Evolutionary conservation across 2,329 filamentous ascomycete species (phyloP).

Genomic region (Colletotrichum sidae): DNA sequence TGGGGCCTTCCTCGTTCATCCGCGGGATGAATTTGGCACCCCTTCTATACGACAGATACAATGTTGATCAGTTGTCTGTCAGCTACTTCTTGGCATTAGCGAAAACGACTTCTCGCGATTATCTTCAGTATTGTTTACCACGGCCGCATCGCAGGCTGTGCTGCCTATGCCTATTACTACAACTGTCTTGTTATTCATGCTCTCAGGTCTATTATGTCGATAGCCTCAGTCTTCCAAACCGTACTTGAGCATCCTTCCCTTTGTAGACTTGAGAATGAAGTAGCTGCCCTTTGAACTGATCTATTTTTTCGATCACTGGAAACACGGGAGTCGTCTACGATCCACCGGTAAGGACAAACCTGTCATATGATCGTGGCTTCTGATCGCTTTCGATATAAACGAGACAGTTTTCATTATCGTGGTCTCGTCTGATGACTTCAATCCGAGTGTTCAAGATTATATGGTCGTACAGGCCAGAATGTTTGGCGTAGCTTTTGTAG

Average conservation of each 20-base stretch:
- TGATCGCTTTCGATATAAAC: constrained; percentile 34
- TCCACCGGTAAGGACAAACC: constrained; percentile 41
- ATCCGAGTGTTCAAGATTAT: constrained; percentile 38
- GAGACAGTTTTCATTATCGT: constrained; percentile 36
- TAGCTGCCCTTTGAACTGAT: constrained; percentile 39
- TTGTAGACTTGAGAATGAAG: constrained; percentile 43
- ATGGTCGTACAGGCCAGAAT: constrained; percentile 37
- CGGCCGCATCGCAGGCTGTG: constrained; percentile 41
- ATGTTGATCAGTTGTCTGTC: constrained; percentile 33
- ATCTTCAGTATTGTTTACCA: constrained; percentile 27
- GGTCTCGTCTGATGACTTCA: constrained; percentile 33
- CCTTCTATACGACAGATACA: constrained; percentile 42
- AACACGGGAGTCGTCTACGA: constrained; percentile 36
- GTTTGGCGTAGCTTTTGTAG: constrained; percentile 40
- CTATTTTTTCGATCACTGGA: constrained; percentile 39
- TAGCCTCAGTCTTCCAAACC: neutral
- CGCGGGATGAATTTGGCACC: constrained; percentile 40
- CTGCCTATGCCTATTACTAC: constrained; percentile 44
- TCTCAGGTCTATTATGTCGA: constrained; percentile 30
- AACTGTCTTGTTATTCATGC: constrained; percentile 40
- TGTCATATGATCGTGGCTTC: constrained; percentile 39
- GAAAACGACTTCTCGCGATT: neutral
- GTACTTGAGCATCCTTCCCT: constrained; percentile 24
- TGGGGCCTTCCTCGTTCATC: constrained; percentile 37
- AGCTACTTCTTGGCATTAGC: constrained; percentile 36